phyloP scores from a whole-genome alignment of 2,329 filamentous ascomycete genomes.

The Conoideocrella luteorostrata region DNA sequence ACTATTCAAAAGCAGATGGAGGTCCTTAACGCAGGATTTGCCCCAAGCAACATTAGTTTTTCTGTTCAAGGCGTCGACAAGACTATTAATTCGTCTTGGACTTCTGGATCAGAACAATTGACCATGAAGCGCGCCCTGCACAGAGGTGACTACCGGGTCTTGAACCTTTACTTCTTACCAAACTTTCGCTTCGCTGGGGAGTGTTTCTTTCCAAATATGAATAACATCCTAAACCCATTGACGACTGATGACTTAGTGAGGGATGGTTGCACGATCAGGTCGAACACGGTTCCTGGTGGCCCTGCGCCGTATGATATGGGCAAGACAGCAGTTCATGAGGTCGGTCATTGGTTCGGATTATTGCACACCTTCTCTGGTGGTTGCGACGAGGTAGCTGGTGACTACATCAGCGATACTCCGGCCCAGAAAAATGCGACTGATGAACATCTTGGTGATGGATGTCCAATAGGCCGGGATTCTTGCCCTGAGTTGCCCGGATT shows the following conservation, averaged over 20 bases:
- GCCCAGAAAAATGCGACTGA: conserved; percentile 26
- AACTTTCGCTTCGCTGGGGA: not conserved
- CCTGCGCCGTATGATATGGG: conserved; percentile 18
- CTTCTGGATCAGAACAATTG: too few species aligned
- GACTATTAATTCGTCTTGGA: too few species aligned
- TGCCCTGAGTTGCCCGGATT: conserved; percentile 24
- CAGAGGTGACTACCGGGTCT: too few species aligned
- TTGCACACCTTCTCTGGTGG: conserved; percentile 41
- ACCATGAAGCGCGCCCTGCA: too few species aligned
- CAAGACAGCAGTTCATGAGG: conserved; percentile 32
- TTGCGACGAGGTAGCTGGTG: conserved; percentile 27
- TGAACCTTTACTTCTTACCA: too few species aligned
- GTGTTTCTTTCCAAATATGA: too few species aligned
- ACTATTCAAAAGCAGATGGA: too few species aligned
- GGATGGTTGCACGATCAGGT: not conserved
- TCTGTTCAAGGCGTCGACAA: too few species aligned
- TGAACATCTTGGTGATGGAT: conserved; percentile 29
- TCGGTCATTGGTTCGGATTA: conserved; percentile 44
- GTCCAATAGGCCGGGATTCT: conserved; percentile 29
- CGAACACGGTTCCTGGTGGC: not conserved
- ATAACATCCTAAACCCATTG: too few species aligned
- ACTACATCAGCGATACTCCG: conserved; percentile 35
- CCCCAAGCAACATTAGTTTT: too few species aligned
- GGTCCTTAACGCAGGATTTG: too few species aligned
- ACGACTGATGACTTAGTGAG: not conserved